These are phyloP conservation scores for Tetrastigma voinierianum DNA, from an alignment of 164 flowering plant genomes.

Conservation along the genomic window DNA sequence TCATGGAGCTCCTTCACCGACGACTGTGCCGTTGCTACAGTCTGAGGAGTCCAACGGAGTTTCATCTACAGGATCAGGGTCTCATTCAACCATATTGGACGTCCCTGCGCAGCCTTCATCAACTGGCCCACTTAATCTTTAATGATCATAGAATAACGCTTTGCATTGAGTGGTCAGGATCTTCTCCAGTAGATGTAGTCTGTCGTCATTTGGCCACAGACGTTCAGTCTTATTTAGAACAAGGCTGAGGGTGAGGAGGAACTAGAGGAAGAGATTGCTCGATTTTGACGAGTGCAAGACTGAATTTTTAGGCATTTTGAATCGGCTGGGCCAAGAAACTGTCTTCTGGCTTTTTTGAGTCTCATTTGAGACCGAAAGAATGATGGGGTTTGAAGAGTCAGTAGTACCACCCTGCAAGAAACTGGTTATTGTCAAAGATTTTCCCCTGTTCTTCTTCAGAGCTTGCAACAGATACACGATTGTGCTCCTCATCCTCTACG, in stretches of 20 bases:
- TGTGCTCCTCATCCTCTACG: constrained; percentile 11
- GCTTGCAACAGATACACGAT: constrained; percentile 8
- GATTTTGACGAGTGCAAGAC: constrained; percentile 9
- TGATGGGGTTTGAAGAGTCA: not conserved
- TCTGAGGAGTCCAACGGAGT: too few species aligned
- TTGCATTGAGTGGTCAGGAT: too few species aligned
- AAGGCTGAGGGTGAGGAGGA: not conserved
- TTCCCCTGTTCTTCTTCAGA: not conserved
- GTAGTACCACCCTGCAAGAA: not conserved
- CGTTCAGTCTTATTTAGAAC: too few species aligned
- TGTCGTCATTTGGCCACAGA: too few species aligned
- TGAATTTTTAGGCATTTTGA: not conserved
- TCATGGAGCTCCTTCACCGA: too few species aligned
- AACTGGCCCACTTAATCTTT: too few species aligned
- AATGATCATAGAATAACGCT: too few species aligned
- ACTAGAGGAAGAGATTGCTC: not conserved
- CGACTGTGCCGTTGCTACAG: too few species aligned
- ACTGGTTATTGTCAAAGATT: not conserved
- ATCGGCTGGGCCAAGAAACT: constrained; percentile 4
- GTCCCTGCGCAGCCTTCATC: too few species aligned
- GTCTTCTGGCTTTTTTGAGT: not conserved
- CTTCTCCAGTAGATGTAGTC: too few species aligned
- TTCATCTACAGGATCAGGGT: too few species aligned
- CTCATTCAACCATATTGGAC: too few species aligned
- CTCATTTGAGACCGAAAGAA: constrained; percentile 1